Evolutionary conservation across 2,329 filamentous ascomycete genomes (phyloP), one percentile per base, ranked within the genome.

Genomic region (Ophiocordyceps robertsii): DNA sequence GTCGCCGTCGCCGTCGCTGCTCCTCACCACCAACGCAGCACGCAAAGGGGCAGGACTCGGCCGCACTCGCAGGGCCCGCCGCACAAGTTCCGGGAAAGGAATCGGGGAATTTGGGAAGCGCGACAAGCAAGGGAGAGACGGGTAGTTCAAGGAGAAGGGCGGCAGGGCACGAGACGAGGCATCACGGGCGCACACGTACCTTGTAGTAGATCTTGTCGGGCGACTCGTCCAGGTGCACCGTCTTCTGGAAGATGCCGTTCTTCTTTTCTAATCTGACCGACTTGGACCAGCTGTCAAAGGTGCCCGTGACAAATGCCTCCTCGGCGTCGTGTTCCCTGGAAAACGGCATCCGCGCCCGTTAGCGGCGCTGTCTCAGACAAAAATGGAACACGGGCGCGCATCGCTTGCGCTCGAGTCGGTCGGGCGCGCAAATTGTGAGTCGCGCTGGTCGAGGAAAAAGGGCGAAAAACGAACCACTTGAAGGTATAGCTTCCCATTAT

Each of bases 211-310:
- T 82, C 68, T 92, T 95, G 49, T 80, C 69, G 39, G 69, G 66
- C 14, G 69, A 66, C 43, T 76, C 68, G 40, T 82, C 70, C 30
- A 96, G 71, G 42, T 76, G 68, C 46, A 98, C 87, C 30, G 77
- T 77, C 71, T 95, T 95, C 64, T 83, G 72, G 63, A 93, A 94
- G 53, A 73, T 55, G 49, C 78, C 70, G 58, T 75, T 83, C 35
- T 78, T 72, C 67, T 86, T 87, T 39, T 88, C 80, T 44, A 98
- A 75, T 68, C 84, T 77, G 61, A 90, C 77, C 44, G 79, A 87
- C 72, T 92, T 90, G 52, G 75, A 74, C 92, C 92, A 98, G 67
- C 86, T 75, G 66, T 96, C 90, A 60, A 96, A 96, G 49, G 85
- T 90, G 60, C 92, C 92, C 35, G 90, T 96, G 54, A 96, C 92